Conservation (phyloP, 352 stramenopile genomes). For the Blastocystis sp. region DNA sequence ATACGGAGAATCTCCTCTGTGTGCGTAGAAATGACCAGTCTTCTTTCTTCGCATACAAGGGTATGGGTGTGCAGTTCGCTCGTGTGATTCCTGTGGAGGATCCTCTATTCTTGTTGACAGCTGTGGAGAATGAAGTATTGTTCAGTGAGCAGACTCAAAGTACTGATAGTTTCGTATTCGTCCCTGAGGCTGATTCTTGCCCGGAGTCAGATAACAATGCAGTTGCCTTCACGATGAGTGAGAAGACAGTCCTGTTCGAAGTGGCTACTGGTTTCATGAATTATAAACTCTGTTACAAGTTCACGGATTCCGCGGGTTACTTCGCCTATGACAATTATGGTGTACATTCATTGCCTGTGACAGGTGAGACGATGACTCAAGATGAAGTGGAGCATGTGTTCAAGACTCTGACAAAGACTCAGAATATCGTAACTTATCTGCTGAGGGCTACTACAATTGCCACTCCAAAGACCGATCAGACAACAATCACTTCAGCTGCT, state of each 20-base stretch:
- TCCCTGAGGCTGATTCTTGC: neutral
- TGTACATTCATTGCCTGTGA: slow-evolving; percentile 5
- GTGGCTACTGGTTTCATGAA: slow-evolving; percentile 7
- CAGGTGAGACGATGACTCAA: neutral
- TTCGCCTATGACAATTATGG: slow-evolving; percentile 27
- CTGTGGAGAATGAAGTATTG: neutral
- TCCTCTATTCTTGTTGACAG: slow-evolving; percentile 29
- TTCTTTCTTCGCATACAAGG: slow-evolving; percentile 34
- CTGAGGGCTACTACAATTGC: neutral
- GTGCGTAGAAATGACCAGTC: neutral
- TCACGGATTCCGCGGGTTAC: slow-evolving; percentile 36
- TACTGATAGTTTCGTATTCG: slow-evolving; percentile 14
- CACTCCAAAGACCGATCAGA: neutral
- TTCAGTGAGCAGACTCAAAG: slow-evolving; percentile 6
- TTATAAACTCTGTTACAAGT: slow-evolving; percentile 55
- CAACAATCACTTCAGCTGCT: neutral
- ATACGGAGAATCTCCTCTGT: slow-evolving; percentile 40
- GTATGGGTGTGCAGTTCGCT: slow-evolving; percentile 29
- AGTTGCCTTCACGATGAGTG: slow-evolving; percentile 25
- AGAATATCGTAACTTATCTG: neutral
- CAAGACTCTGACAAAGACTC: neutral
- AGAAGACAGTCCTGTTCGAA: slow-evolving; percentile 19
- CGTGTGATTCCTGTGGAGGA: slow-evolving; percentile 23
- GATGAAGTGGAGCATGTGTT: slow-evolving; percentile 22
- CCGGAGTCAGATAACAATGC: neutral